Conservation (phyloP, 306 rosid genomes). For the Begonia peltatifolia region DNA sequence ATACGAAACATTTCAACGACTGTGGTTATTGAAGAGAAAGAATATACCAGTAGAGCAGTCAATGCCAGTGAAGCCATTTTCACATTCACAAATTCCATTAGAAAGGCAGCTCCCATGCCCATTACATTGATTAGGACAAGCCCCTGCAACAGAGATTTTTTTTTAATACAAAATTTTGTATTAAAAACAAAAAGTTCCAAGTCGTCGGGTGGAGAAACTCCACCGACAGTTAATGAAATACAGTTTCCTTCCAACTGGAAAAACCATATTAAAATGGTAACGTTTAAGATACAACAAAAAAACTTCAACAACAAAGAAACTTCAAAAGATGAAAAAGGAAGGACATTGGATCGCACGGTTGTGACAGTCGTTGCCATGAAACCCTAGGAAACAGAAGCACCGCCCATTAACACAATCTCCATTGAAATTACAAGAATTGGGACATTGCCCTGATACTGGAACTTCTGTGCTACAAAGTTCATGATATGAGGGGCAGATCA, state of each 20-base stretch:
- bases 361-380: conserved; percentile 70
- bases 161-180: no score
- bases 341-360: conserved; percentile 41
- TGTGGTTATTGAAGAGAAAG: neutral
- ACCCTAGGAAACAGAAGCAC: conserved; percentile 78
- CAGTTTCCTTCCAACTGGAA: neutral
- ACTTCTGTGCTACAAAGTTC: conserved; percentile 63
- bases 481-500: conserved; percentile 72
- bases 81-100: conserved; percentile 72
- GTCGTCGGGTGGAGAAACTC: no score
- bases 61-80: conserved; percentile 66
- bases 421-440: conserved; percentile 64
- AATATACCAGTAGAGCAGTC: conserved; percentile 86
- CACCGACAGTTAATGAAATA: no score
- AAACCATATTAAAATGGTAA: neutral
- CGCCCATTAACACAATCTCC: conserved; percentile 90
- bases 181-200: no score
- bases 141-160: conserved; percentile 28
- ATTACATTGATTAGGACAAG: conserved; percentile 60
- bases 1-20: no score
- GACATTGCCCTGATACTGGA: conserved; percentile 52
- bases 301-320: neutral
- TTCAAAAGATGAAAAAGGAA: neutral
- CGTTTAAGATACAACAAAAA: neutral
- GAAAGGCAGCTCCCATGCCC: conserved; percentile 75